phyloP scores from a whole-genome alignment of 257 asterid species.

The Cruciata laevipes region DNA sequence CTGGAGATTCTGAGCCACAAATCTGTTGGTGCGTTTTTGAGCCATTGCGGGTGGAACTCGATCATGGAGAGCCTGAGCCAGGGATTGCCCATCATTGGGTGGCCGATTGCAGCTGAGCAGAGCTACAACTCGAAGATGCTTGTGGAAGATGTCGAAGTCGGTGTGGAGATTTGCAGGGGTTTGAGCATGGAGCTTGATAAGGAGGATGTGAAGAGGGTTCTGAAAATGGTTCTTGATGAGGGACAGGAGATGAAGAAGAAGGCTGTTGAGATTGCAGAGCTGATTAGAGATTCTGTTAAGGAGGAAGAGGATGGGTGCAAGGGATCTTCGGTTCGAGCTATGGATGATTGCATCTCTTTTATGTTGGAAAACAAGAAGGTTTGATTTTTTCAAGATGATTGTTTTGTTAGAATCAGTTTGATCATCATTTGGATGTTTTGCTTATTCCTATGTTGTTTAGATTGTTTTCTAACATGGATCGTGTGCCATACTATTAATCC shows the following conservation, averaged over 20 bases:
- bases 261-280: constrained; percentile 43
- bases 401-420: neutral
- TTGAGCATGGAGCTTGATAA: constrained; percentile 25
- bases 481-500: too few species aligned
- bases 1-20: constrained; percentile 70
- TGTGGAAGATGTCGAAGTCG: constrained; percentile 72
- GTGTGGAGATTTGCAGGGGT: constrained; percentile 57
- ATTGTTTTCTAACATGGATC: too few species aligned
- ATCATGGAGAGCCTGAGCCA: constrained; percentile 75
- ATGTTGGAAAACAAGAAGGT: constrained; percentile 24
- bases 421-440: neutral
- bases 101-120: constrained; percentile 96
- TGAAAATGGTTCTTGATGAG: constrained; percentile 42
- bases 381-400: neutral
- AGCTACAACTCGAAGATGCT: constrained; percentile 78
- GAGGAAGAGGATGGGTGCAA: constrained; percentile 35
- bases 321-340: constrained; percentile 51
- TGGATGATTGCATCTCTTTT: constrained; percentile 48
- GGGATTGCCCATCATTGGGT: constrained; percentile 84
- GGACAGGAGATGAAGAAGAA: constrained; percentile 56
- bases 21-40: constrained; percentile 63
- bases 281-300: constrained; percentile 44
- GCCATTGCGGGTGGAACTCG: constrained; percentile 97
- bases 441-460: neutral
- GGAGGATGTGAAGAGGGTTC: constrained; percentile 59